Conservation (phyloP, 306 rosid genomes). For the Cucumis sativus region DNA sequence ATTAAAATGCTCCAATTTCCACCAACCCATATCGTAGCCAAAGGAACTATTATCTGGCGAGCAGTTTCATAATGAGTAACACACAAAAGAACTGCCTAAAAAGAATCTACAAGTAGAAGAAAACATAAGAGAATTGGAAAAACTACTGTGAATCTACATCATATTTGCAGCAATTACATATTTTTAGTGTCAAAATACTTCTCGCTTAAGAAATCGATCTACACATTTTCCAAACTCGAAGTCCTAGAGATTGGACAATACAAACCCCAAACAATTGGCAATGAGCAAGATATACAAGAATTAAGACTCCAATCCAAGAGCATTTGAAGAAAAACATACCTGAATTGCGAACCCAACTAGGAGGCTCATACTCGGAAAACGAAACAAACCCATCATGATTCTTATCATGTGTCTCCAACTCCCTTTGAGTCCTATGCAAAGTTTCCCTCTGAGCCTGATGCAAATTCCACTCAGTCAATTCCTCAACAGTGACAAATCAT, state of each 20-base stretch:
- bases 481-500: constrained; percentile 39
- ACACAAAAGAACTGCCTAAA: constrained; percentile 1
- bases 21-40: constrained; percentile 97
- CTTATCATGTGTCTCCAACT: constrained; percentile 81
- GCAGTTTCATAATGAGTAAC: constrained; percentile 13
- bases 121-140: not conserved
- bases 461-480: constrained; percentile 78
- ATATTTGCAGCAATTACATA: not conserved
- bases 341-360: constrained; percentile 63
- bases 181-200: not conserved
- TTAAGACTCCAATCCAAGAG: not conserved
- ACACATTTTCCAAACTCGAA: not conserved
- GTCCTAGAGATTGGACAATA: not conserved
- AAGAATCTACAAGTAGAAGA: not conserved
- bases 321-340: constrained; percentile 20
- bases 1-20: constrained; percentile 86
- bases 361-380: constrained; percentile 85
- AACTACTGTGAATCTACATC: not conserved
- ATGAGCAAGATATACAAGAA: not conserved
- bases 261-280: not conserved
- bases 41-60: constrained; percentile 51
- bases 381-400: constrained; percentile 63
- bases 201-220: not conserved
- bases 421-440: constrained; percentile 63
- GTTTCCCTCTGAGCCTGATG: constrained; percentile 58